Base-by-base conservation (phyloP, 108 stramenopile genomes). In the Mediolabrus comicus region DNA sequence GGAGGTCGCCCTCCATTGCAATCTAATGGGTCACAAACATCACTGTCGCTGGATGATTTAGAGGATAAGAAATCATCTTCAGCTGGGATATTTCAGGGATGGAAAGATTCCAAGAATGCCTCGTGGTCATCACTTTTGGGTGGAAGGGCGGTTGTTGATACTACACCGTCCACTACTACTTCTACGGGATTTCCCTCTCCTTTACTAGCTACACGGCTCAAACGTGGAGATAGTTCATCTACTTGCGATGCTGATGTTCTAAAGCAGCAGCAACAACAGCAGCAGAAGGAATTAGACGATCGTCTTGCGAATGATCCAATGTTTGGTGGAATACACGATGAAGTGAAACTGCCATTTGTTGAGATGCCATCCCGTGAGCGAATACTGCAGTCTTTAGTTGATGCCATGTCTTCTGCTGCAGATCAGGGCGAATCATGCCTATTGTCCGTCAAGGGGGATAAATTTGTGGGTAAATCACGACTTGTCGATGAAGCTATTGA, bases 401-500 rank as follows among this genome's bases (percentile, higher is more conserved):
- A 71, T 52, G 63, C 34, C 28, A 27, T 71, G 34, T 62, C 27
- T 11, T 49, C 43, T 51, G 68, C 62, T 29, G 55, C 63, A 3
- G 75, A 71, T 65, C 36, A 66, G 41, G 75, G 75, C 6, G 61
- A 65, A 43, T 16, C 36, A 1, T 30, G 70, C 22, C 62, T 77
- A 10, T 29, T 77, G 25, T 52, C 70, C n/a, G 17, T 78, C 10
- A 31, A 33, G 25, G 77, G 77, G 28, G 66, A 30, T 41, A 41
- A 35, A 27, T 78, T 59, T 34, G 53, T 72, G 29, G 77, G 77
- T 3, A 78, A 78, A 34, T 59, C 77, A 2, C 72, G 61, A 39
- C 38, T 78, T 2, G 53, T 78, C 31, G 26, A 53, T 9, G 31
- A 65, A 11, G 68, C 67, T 10, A 59, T 67, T 27, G 36, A 72